A percentile compares a stretch with the other conserved stretches of the same genome.
Conservation (phyloP, 495 filamentous ascomycete genomes). For the Penicillium macrosclerotiorum region DNA sequence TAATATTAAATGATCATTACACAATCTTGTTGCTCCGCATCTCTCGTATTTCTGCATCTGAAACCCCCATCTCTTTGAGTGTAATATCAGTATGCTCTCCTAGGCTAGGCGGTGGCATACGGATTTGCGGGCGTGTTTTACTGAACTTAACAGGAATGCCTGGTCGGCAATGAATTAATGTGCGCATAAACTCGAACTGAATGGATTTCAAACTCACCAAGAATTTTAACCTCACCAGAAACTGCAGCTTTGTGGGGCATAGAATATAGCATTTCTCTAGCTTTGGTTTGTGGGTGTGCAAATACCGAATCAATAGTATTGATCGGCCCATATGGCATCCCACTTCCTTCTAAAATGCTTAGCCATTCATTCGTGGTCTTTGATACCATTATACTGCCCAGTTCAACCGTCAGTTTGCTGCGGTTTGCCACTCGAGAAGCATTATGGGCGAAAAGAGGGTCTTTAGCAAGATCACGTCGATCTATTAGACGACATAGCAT, state of each 20-base stretch:
- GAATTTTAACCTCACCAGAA: constrained; percentile 16
- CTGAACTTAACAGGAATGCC: constrained; percentile 78
- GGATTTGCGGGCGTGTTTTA: constrained; percentile 37
- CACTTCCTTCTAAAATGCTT: constrained; percentile 70
- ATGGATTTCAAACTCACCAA: constrained; percentile 10
- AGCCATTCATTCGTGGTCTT: constrained; percentile 81
- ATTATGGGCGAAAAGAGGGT: constrained; percentile 68
- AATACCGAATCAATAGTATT: constrained; percentile 46
- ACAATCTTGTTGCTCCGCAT: neutral
- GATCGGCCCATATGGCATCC: constrained; percentile 85
- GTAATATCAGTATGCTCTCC: constrained; percentile 17
- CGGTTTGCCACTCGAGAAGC: constrained; percentile 68
- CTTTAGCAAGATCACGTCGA: constrained; percentile 61
- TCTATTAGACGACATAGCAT: constrained; percentile 69
- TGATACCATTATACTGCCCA: constrained; percentile 60
- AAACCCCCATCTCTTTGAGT: constrained; percentile 4
- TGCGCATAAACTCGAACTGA: neutral
- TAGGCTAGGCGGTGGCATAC: constrained; percentile 7
- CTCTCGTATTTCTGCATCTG: neutral
- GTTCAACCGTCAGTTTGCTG: constrained; percentile 59
- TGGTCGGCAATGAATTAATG: neutral
- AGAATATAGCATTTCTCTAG: constrained; percentile 25
- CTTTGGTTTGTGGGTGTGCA: constrained; percentile 23
- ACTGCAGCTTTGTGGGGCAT: constrained; percentile 11
- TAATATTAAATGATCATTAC: too few relatives aligned